Conservation (phyloP, 2,329 filamentous ascomycete genomes). For the Beauveria bassiana region DNA sequence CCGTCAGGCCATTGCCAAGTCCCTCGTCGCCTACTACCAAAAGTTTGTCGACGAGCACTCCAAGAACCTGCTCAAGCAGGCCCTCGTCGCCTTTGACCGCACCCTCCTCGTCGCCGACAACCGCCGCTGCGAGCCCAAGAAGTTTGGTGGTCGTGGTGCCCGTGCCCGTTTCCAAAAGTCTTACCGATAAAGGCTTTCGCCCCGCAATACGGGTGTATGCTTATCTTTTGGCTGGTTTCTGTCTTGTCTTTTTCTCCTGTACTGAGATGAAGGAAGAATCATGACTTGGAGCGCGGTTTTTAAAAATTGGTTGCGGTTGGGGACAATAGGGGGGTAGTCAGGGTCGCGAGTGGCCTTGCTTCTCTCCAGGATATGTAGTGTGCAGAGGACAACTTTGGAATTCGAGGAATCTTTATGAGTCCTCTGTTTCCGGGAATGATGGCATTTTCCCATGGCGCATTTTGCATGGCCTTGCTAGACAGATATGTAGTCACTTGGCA, state of each 20-base stretch:
- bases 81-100: slow-evolving; percentile 90
- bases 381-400: slow-evolving; percentile 5
- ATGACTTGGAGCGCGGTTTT: slow-evolving; percentile 5
- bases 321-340: not conserved
- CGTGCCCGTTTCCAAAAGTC: slow-evolving; percentile 98
- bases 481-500: slow-evolving; percentile 4
- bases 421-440: not conserved
- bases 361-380: not conserved
- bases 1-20: slow-evolving; percentile 96
- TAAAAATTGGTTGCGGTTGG: not conserved
- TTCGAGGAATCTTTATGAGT: not conserved
- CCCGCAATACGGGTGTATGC: not conserved
- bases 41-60: slow-evolving; percentile 99
- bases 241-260: not conserved
- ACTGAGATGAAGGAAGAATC: not conserved
- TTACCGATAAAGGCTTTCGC: slow-evolving; percentile 68
- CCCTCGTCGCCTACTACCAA: slow-evolving; percentile 78
- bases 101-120: slow-evolving; percentile 98
- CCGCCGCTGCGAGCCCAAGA: slow-evolving; percentile 99
- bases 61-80: slow-evolving; percentile 99
- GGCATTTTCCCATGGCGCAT: slow-evolving; percentile 7
- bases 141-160: slow-evolving; percentile 89
- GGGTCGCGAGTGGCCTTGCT: not conserved
- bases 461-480: slow-evolving; percentile 12
- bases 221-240: not conserved